Base-by-base conservation (phyloP, 306 rosid genomes). In the Mimosa pudica region DNA sequence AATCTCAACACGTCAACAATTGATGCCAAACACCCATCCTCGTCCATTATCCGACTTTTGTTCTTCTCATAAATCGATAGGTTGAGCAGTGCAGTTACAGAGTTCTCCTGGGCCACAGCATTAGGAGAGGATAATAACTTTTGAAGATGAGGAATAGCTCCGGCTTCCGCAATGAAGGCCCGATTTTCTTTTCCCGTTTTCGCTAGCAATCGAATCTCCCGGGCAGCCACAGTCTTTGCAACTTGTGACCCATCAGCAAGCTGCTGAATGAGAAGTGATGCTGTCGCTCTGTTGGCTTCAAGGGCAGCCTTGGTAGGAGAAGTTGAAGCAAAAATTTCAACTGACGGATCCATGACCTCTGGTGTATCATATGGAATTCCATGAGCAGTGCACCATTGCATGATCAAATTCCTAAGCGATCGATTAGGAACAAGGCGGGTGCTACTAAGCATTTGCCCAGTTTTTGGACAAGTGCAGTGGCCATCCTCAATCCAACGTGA, bases 401-500 rank as follows among this genome's bases (percentile, higher is more conserved):
- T 78, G 75, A 93, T 93, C 91, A 93, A 75, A 84, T 82, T 91
- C 90, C 94, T 83, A 76, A 93, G 81, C 3, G 97, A 90, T 0
- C 86, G 91, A 68, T 93, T 93, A 10, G 94, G 91, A 69, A 89
- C 90, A 9, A 91, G 89, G 54, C 87, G 81, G 0, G 81, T 89
- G 76, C 86, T 80, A 10, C 75, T 68, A 67, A 93, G 90, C 87
- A 91, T 81, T 84, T 91, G 94, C 46, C 97, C 97, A 0, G 97
- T 86, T 77, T 93, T 93, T 0, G 97, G 97, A 74, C 97, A 93
- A 80, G 80, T 87, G 63, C 88, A 91, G 82, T 93, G 92, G 60
- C 97, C 96, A 32, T 89, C 97, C 68, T 91, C 96, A 87, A 89
- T 77, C 97, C 97, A 93, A 86, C 97, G 82, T 2, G 92, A 78